A percentile compares a stretch with the other conserved stretches of the same genome.
These are phyloP conservation scores for Dispira simplex DNA, from an alignment of 192 early-diverging fungal genomes.

Conservation along the genomic window DNA sequence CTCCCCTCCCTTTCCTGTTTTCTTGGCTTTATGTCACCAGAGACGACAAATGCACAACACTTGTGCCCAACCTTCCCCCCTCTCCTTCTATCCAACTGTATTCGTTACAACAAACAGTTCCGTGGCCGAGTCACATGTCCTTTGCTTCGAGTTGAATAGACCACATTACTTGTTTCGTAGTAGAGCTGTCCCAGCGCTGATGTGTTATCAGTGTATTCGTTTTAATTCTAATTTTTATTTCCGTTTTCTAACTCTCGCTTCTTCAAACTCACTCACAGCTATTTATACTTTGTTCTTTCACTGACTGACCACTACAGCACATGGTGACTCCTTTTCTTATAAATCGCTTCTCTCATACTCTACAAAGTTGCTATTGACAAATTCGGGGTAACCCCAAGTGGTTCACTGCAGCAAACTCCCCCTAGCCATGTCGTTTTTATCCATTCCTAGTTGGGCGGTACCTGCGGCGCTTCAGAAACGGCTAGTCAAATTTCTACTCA, in stretches of 20 bases:
- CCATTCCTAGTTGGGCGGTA: constrained; percentile 31
- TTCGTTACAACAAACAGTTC: too few species aligned
- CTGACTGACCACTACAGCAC: neutral
- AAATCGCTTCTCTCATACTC: neutral
- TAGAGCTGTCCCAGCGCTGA: neutral
- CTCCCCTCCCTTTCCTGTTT: too few species aligned
- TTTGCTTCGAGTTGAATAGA: neutral
- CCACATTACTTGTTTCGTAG: neutral
- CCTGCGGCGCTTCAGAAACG: constrained; percentile 68
- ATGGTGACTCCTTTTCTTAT: neutral
- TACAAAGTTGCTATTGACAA: neutral
- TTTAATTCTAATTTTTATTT: neutral
- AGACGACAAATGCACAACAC: too few species aligned
- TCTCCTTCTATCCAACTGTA: too few species aligned
- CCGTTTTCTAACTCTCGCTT: neutral
- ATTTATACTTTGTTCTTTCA: neutral
- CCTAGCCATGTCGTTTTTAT: constrained; percentile 22
- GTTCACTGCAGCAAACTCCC: neutral
- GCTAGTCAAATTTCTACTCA: constrained; percentile 65
- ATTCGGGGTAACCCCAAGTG: neutral
- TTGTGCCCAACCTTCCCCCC: too few species aligned
- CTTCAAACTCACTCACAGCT: neutral
- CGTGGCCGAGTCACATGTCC: too few species aligned
- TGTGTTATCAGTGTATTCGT: neutral
- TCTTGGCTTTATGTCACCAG: too few species aligned